Evolutionary conservation across 805 yeast genomes (phyloP).

Genomic region (Barnettozyma vustinii): DNA sequence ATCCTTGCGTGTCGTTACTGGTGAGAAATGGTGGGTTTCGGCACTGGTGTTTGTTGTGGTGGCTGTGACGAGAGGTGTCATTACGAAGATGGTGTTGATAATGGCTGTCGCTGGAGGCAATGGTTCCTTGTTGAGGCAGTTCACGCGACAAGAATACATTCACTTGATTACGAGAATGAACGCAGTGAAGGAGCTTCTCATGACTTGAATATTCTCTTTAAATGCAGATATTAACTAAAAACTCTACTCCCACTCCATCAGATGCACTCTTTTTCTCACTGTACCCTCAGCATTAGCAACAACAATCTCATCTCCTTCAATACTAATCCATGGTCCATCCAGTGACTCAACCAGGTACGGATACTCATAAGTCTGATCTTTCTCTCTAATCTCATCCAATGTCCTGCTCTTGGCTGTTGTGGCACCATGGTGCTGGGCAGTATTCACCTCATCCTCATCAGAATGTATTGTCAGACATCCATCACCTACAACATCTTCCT

Average conservation of each 20-base stretch:
- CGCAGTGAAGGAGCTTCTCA: not conserved
- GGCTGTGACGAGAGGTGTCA: slow-evolving; percentile 6
- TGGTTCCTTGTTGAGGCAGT: slow-evolving; percentile 36
- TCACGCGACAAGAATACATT: slow-evolving; percentile 30
- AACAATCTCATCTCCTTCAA: slow-evolving; percentile 51
- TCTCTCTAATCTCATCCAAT: slow-evolving; percentile 73
- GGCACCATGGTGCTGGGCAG: not conserved
- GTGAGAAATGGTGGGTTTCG: slow-evolving; percentile 16
- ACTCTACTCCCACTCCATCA: slow-evolving; percentile 39
- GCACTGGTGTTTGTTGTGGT: slow-evolving; percentile 10
- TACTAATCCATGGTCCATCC: slow-evolving; percentile 82
- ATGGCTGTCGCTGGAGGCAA: slow-evolving; percentile 12
- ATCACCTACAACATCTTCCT: slow-evolving; percentile 20
- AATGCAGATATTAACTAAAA: not conserved
- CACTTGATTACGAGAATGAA: not conserved
- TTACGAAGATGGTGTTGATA: slow-evolving; percentile 15
- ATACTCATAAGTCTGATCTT: slow-evolving; percentile 66
- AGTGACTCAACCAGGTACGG: slow-evolving; percentile 64
- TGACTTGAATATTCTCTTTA: not conserved
- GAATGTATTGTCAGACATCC: slow-evolving; percentile 15
- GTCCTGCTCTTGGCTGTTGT: slow-evolving; percentile 35
- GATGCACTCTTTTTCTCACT: slow-evolving; percentile 29
- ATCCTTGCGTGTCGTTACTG: slow-evolving; percentile 44
- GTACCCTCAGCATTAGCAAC: slow-evolving; percentile 42
- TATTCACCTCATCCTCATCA: not conserved